Evolutionary conservation across 192 early-diverging fungal species (phyloP).

Genomic region (Pilobolus umbonatus): DNA sequence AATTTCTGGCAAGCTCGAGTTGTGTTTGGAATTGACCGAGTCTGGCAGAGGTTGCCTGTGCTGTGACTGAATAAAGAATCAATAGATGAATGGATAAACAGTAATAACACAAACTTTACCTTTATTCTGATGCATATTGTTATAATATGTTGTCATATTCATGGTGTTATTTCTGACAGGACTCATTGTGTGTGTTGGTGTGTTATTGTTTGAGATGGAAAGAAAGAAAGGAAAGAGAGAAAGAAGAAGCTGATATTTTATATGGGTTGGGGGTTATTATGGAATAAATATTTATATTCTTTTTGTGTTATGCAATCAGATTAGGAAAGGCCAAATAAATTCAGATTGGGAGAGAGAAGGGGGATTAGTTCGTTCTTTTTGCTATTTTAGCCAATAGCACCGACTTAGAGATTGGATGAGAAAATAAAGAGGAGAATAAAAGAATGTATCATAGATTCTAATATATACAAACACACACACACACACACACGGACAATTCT

Average conservation of each 20-base stretch:
- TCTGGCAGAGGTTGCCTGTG: too few relatives aligned
- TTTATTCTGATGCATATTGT: not conserved
- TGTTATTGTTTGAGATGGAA: not conserved
- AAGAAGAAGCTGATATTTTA: not conserved
- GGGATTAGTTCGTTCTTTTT: constrained; percentile 6
- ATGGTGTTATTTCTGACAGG: not conserved
- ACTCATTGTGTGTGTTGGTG: not conserved
- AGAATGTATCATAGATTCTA: too few relatives aligned
- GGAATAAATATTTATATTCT: not conserved
- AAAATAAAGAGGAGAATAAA: too few relatives aligned
- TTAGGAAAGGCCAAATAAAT: too few relatives aligned
- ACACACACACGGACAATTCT: too few relatives aligned
- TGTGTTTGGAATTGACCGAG: constrained; percentile 43
- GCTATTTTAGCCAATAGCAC: constrained; percentile 12
- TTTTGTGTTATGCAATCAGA: constrained; percentile 7
- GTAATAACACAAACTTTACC: not conserved
- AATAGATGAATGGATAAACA: not conserved
- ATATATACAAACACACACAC: too few relatives aligned
- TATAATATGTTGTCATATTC: constrained; percentile 5
- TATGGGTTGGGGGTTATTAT: too few relatives aligned
- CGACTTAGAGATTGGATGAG: too few relatives aligned
- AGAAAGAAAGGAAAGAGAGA: not conserved
- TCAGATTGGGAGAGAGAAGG: constrained; percentile 1
- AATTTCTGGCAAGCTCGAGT: constrained; percentile 48
- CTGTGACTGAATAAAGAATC: too few relatives aligned